Conservation (phyloP, 768 basidiomycete species). For the Pluteus cervinus region DNA sequence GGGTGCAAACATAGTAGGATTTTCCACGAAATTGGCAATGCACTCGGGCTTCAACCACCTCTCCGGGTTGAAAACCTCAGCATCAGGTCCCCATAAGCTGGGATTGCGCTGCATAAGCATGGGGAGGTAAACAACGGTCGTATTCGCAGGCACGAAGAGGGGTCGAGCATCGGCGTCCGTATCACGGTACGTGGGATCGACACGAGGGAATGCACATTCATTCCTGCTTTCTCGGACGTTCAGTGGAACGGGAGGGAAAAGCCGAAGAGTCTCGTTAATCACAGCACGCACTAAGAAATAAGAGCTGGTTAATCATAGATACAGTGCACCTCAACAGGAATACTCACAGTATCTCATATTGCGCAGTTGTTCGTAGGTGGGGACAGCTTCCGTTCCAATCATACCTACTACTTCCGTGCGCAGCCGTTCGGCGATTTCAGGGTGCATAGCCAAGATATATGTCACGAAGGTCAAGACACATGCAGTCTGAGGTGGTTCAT, state of each 20-base stretch:
- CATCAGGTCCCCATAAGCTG: conserved; percentile 69
- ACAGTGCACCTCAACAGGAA: no score
- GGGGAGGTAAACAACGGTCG: conserved; percentile 53
- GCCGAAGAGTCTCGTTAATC: conserved; percentile 70
- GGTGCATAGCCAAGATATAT: conserved; percentile 65
- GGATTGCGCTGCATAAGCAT: conserved; percentile 63
- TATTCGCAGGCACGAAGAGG: conserved; percentile 53
- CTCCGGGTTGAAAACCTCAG: conserved; percentile 72
- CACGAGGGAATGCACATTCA: conserved; percentile 42
- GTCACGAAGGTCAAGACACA: conserved; percentile 62
- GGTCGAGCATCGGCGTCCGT: conserved; percentile 27
- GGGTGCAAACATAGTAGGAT: conserved; percentile 67
- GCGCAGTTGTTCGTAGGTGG: conserved; percentile 52
- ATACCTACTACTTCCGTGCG: conserved; percentile 55
- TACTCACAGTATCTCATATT: conserved; percentile 59
- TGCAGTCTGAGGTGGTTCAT: conserved; percentile 43
- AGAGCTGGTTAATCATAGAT: no score
- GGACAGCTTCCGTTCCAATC: conserved; percentile 40
- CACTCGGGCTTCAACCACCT: conserved; percentile 64
- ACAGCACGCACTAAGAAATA: conserved; percentile 79
- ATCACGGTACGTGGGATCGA: conserved; percentile 48
- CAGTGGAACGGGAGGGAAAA: conserved; percentile 76
- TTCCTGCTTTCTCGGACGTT: conserved; percentile 58
- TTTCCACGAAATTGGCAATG: conserved; percentile 42
- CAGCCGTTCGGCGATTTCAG: conserved; percentile 45